These are phyloP conservation scores for Cryptococcus amylolentus DNA, from an alignment of 1,284 basidiomycete species.

Conservation along the genomic window DNA sequence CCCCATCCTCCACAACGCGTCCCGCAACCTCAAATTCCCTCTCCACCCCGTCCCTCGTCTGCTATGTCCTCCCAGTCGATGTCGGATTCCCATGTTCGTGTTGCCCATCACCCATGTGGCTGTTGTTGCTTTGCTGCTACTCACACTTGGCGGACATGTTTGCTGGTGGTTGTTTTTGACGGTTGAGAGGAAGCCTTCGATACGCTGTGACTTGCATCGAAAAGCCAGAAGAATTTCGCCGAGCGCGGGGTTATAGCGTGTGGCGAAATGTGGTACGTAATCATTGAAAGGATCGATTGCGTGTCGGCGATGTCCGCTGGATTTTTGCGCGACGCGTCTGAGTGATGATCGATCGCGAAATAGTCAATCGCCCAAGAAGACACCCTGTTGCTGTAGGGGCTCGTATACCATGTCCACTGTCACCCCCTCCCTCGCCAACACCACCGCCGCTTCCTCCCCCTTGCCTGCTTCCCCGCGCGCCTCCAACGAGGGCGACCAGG, in stretches of 20 bases:
- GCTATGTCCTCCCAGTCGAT: neutral
- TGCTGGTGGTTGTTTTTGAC: conserved; percentile 13
- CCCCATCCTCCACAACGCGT: neutral
- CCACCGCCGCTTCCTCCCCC: conserved; percentile 28
- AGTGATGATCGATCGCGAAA: no score
- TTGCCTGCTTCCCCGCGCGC: conserved; percentile 35
- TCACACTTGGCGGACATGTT: conserved; percentile 44
- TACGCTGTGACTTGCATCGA: neutral
- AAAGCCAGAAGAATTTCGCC: conserved; percentile 2
- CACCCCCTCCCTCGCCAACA: conserved; percentile 16
- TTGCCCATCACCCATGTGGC: neutral
- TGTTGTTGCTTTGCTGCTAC: conserved; percentile 5
- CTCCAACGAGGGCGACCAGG: conserved; percentile 7
- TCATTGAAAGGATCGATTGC: no score
- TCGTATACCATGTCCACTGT: conserved; percentile 2
- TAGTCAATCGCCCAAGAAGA: no score
- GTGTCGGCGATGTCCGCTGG: no score
- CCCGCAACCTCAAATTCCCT: neutral
- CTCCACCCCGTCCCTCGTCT: neutral
- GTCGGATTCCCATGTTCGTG: neutral
- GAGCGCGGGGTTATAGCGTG: neutral
- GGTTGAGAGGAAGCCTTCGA: conserved; percentile 9
- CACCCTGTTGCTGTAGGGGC: no score
- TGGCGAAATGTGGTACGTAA: no score
- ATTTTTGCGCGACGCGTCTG: no score